Base-by-base conservation (phyloP, 2,329 filamentous ascomycete genomes). In the Clarireedia monteithiana region DNA sequence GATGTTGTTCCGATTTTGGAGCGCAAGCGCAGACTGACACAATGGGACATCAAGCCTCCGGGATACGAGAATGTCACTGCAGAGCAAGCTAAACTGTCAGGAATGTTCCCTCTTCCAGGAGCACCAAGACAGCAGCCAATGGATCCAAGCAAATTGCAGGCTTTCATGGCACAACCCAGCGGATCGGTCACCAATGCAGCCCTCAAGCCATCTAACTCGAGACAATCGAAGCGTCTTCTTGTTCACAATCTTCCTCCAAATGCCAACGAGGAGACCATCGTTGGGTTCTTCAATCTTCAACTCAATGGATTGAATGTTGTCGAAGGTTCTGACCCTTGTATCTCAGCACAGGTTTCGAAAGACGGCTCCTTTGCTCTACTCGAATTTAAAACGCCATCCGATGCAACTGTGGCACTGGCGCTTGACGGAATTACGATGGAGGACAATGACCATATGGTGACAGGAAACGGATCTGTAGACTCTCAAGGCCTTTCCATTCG, bases 31-130 rank as follows among this genome's bases (percentile, higher is more conserved):
- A 87, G 94, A 58, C 77, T 99, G 77, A 97, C 91, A 38, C 95
- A 99, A 73, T 99, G 94, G 94, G 95, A 99, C 71, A 96, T 99
- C 72, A 99, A 99, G 75, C 94, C 94, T 5, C 89, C 91, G 15
- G 92, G 94, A 46, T 99, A 99, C 68, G 95, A 99, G 69, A 95
- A 94, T 72, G 92, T 99, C 62, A 96, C 94, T 2, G 91, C 94
- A 23, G 95, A 99, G 73, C 95, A 99, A 72, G 95, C 94, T 50
- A 99, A 99, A 77, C 80, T 99, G 46, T 99, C 95, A 63, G 87
- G 92, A 76, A 96, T 99, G 94, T 99, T 99, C 76, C 91, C 95
- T 59, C 83, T 99, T 47, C 94, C 94, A 3, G 94, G 94, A 62
- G 94, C 94, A 59, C 94, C 94, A 54, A 85, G 94, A 64, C 91